Evolutionary conservation across 495 filamentous ascomycete species (phyloP).

Genomic region (Aspergillus bertholletiae): DNA sequence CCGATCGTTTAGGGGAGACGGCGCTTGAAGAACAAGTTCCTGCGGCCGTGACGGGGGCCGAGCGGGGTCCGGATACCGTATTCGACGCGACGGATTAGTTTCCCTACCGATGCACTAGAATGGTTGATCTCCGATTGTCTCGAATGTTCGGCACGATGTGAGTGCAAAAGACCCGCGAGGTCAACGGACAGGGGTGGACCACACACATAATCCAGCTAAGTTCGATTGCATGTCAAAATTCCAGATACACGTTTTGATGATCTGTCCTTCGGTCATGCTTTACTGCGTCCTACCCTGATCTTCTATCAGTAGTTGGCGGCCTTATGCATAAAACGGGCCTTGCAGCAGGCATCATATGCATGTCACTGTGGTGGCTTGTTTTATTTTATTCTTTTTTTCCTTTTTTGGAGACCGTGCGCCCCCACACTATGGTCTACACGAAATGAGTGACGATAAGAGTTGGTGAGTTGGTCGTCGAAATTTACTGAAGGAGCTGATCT

Average conservation of each 20-base stretch:
- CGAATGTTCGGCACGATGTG: neutral
- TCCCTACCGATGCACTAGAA: neutral
- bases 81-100: conserved; percentile 36
- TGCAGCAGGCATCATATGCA: neutral
- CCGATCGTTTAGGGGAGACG: conserved; percentile 38
- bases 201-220: conserved; percentile 40
- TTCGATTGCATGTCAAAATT: conserved; percentile 39
- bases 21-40: conserved; percentile 36
- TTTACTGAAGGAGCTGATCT: conserved; percentile 15
- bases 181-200: conserved; percentile 3
- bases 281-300: conserved; percentile 31
- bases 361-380: neutral
- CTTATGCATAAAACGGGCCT: neutral
- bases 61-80: conserved; percentile 34
- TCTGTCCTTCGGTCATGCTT: conserved; percentile 14
- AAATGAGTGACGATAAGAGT: neutral
- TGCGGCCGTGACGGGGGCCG: conserved; percentile 31
- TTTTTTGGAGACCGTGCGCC: too few species aligned
- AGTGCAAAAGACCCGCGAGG: conserved; percentile 4
- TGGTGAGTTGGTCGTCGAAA: conserved; percentile 15
- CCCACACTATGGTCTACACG: too few species aligned
- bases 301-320: conserved; percentile 33
- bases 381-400: too few species aligned
- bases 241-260: conserved; percentile 25
- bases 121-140: neutral